A percentile compares a stretch with the other conserved stretches of the same genome.
Conservation (phyloP, 306 rosid genomes). For the Citrullus colocynthis region DNA sequence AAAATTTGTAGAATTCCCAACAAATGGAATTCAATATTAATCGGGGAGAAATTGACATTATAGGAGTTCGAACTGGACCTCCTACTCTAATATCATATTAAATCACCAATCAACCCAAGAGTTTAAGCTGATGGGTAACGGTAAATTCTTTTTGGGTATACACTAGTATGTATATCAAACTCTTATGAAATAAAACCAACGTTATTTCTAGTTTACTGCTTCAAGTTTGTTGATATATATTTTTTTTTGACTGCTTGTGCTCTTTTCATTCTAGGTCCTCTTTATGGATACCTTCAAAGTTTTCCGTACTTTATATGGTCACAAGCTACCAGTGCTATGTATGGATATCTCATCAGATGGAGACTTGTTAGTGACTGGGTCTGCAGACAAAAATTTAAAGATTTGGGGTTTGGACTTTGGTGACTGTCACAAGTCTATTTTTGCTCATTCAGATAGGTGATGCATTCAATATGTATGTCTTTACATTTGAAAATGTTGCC, state of each 20-base stretch:
- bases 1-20: too few species aligned
- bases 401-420: conserved; percentile 99
- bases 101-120: too few species aligned
- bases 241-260: conserved; percentile 11
- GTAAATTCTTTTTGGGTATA: neutral
- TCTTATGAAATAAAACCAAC: neutral
- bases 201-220: neutral
- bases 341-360: conserved; percentile 97
- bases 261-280: conserved; percentile 44
- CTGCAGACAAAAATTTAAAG: conserved; percentile 88
- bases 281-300: conserved; percentile 61
- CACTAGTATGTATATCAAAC: neutral
- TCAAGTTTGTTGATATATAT: conserved; percentile 3
- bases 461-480: neutral
- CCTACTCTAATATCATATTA: too few species aligned
- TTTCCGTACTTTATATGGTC: conserved; percentile 81
- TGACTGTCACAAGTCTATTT: conserved; percentile 88
- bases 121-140: too few species aligned
- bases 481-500: neutral
- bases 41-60: too few species aligned
- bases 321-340: conserved; percentile 85
- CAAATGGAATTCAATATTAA: too few species aligned
- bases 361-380: conserved; percentile 82
- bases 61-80: too few species aligned
- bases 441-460: conserved; percentile 89